Evolutionary conservation across 208 protist genomes (phyloP).

Genomic region (Phytomonas serpens): DNA sequence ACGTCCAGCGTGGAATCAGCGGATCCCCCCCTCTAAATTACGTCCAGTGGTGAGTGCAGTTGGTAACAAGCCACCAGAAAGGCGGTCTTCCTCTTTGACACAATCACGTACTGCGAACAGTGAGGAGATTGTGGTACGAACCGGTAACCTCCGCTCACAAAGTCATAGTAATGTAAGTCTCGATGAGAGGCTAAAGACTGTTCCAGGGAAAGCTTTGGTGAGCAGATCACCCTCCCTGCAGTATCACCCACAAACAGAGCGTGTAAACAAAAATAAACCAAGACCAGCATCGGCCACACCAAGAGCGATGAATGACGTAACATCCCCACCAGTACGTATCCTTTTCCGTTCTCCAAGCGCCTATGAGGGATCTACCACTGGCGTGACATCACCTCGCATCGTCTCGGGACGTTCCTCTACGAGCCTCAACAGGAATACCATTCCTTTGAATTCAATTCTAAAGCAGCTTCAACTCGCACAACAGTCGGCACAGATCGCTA

Average conservation of each 20-base stretch:
- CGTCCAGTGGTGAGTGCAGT: conserved; percentile 47
- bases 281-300: not conserved
- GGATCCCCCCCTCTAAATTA: conserved; percentile 27
- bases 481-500: not conserved
- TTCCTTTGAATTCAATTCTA: not conserved
- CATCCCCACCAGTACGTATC: not conserved
- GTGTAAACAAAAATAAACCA: not conserved
- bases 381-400: not conserved
- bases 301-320: not conserved
- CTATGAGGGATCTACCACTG: not conserved
- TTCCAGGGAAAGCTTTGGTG: not conserved
- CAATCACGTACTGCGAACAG: conserved; percentile 13
- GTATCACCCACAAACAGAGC: not conserved
- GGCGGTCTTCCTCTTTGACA: not conserved
- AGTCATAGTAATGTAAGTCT: conserved; percentile 2
- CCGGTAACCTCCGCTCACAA: not conserved
- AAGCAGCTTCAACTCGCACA: not conserved
- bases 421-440: not conserved
- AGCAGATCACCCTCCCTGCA: not conserved
- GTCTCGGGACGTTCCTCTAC: not conserved
- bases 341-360: not conserved
- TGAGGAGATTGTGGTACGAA: conserved; percentile 9
- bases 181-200: not conserved
- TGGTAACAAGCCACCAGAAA: conserved; percentile 14
- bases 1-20: conserved; percentile 65